Base-by-base conservation (phyloP, 208 protist genomes). In the Trypanosoma cruzi region DNA sequence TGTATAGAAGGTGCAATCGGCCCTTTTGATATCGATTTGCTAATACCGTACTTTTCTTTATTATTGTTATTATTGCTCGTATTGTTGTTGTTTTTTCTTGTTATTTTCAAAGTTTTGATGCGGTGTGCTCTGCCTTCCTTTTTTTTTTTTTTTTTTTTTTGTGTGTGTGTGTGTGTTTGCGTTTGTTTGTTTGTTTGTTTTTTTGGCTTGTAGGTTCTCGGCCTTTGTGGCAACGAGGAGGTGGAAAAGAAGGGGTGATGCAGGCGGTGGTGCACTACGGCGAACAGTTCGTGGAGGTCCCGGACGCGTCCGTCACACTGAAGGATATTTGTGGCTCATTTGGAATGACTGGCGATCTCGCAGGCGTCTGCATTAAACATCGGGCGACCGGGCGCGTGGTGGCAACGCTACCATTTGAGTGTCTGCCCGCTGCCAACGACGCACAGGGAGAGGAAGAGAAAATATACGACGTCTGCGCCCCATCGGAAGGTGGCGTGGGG, bases 401-500 rank as follows among this genome's bases (percentile, higher is more conserved):
- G 31, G 88, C 84, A 0, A 96, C 90, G 24, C 73, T 96, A 11
- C 86, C 90, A 0, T 94, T 85, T 59, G 90, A 96, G 53, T 60
- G 66, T 8, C 57, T 95, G 0, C 79, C 78, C 4, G 54, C 67
- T 4, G 64, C 63, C 0, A 34, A 14, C 10, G 36, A 54, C 7
- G 56, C 64, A 44, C 40, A 44, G 11, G 64, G 24, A 1, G 63
- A 58, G 8, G 65, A 64, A 29, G 67, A 59, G 13, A 32, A 52
- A 16, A 44, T 49, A 2, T 73, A 76, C 58, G 63, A 70, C 29
- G 37, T 77, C 10, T 56, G n/a, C 31, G 55, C 50, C 18, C 59
- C 54, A 1, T 46, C 53, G 32, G 64, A 63, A 0, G 72, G 71
- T 42, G 57, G 13, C 20, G 64, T 48, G 16, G 56, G 42, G 34